These are phyloP conservation scores for Fomitiporia mediterranea DNA, from an alignment of 1,284 basidiomycete genomes.

Conservation along the genomic window DNA sequence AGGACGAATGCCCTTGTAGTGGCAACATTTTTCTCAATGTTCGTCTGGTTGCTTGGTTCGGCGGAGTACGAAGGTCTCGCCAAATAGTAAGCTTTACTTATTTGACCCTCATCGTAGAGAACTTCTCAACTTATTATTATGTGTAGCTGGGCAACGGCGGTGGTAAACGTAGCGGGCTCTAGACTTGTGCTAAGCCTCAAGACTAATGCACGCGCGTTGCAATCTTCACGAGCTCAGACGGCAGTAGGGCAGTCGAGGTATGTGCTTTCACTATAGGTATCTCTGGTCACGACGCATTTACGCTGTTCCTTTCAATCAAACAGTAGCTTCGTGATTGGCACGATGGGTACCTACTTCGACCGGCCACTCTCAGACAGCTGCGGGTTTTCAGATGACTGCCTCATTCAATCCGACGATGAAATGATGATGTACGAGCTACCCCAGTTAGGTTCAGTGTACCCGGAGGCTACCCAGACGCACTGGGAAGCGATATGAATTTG, in stretches of 20 bases:
- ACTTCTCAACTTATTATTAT: background rate
- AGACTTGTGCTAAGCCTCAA: conserved; percentile 19
- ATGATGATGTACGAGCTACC: background rate
- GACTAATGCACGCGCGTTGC: conserved; percentile 16
- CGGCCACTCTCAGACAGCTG: conserved; percentile 1
- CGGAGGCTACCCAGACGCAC: conserved; percentile 4
- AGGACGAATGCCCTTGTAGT: background rate
- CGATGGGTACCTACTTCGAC: conserved; percentile 3
- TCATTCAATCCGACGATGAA: background rate
- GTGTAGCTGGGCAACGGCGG: conserved; percentile 17
- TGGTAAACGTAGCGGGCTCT: conserved; percentile 19
- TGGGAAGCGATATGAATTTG: conserved; percentile 14
- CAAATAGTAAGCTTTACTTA: conserved; percentile 14
- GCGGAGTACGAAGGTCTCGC: conserved; percentile 12
- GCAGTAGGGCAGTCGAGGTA: conserved; percentile 17
- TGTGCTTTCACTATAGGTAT: background rate
- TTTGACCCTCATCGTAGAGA: background rate
- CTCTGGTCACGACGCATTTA: background rate
- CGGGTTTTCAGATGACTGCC: background rate
- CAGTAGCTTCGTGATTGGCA: conserved; percentile 16
- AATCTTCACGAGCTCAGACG: background rate
- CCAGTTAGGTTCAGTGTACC: conserved; percentile 18
- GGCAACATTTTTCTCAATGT: conserved; percentile 18
- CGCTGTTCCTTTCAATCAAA: conserved; percentile 1
- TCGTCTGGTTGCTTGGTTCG: conserved; percentile 17